Evolutionary conservation across 768 basidiomycete genomes (phyloP).

Genomic region (Phylloporus sp.): DNA sequence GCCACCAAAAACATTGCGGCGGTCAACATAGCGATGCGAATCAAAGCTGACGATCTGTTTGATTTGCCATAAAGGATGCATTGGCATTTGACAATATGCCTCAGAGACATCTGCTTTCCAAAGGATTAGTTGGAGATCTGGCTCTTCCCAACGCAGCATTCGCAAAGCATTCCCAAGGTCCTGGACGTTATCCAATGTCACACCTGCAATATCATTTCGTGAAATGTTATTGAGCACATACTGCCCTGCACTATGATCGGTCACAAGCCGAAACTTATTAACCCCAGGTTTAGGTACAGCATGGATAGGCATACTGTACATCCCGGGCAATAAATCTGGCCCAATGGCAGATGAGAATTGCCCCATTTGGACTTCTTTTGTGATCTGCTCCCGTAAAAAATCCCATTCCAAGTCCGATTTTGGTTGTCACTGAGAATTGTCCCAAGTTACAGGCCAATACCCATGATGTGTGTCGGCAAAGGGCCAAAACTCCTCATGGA

Average conservation of each 20-base stretch:
- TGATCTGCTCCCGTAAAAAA: not conserved
- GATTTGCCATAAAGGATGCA: slow-evolving; percentile 40
- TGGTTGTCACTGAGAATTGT: not conserved
- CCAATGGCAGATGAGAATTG: slow-evolving; percentile 17
- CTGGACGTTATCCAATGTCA: slow-evolving; percentile 34
- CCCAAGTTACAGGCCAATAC: not conserved
- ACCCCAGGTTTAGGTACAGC: slow-evolving; percentile 42
- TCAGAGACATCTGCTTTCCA: slow-evolving; percentile 38
- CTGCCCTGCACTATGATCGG: slow-evolving; percentile 35
- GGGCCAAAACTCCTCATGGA: slow-evolving; percentile 46
- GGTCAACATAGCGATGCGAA: slow-evolving; percentile 18
- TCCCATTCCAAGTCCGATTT: not conserved
- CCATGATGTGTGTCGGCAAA: slow-evolving; percentile 25
- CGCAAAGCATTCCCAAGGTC: slow-evolving; percentile 22
- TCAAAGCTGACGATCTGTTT: slow-evolving; percentile 32
- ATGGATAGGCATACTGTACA: slow-evolving; percentile 39
- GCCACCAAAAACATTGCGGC: slow-evolving; percentile 24
- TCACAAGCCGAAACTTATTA: slow-evolving; percentile 34
- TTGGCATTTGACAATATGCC: slow-evolving; percentile 35
- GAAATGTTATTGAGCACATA: slow-evolving; percentile 36
- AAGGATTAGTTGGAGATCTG: not conserved
- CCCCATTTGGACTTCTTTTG: not conserved
- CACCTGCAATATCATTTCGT: slow-evolving; percentile 12
- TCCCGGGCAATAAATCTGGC: slow-evolving; percentile 32
- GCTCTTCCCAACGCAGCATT: fast-evolving